These are phyloP conservation scores for Incumbomyces delicatus DNA, from an alignment of 2,329 filamentous ascomycete species.

Conservation along the genomic window DNA sequence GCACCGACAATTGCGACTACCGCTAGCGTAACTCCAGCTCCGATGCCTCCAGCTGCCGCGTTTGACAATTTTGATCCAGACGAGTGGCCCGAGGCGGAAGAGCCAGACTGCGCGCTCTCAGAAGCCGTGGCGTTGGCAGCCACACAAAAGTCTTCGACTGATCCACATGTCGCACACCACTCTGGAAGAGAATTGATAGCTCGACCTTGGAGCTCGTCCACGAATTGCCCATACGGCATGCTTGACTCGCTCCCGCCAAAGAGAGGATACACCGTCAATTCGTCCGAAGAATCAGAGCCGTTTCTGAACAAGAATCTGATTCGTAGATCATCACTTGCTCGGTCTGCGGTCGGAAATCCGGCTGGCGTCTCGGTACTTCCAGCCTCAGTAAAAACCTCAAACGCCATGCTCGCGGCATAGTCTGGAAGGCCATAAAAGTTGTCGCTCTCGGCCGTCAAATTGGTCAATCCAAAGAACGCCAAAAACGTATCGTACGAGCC, in stretches of 20 bases:
- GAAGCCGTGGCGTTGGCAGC: slow-evolving; percentile 44
- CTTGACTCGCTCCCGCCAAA: slow-evolving; percentile 1
- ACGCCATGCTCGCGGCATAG: slow-evolving; percentile 71
- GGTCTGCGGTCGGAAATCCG: slow-evolving; percentile 4
- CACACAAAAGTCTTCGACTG: slow-evolving; percentile 33
- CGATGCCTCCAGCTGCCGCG: slow-evolving; percentile 9
- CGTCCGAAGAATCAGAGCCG: neutral
- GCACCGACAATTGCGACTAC: slow-evolving; percentile 7
- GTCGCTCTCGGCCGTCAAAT: slow-evolving; percentile 38
- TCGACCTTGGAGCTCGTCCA: neutral
- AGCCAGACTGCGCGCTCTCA: slow-evolving; percentile 44
- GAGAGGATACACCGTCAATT: slow-evolving; percentile 2
- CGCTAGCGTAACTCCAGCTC: slow-evolving; percentile 7
- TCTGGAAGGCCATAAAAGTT: slow-evolving; percentile 69
- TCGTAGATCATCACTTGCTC: slow-evolving; percentile 30
- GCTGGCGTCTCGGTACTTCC: neutral
- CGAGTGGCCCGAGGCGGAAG: neutral
- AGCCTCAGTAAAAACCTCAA: slow-evolving; percentile 56
- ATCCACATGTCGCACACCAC: slow-evolving; percentile 4
- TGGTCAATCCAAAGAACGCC: slow-evolving; percentile 50
- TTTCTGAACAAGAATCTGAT: slow-evolving; percentile 12
- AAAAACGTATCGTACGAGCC: slow-evolving; percentile 51
- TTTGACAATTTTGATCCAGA: slow-evolving; percentile 4
- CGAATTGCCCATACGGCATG: slow-evolving; percentile 6
- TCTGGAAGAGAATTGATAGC: neutral